A percentile compares a stretch with the other conserved stretches of the same genome.
Conservation (phyloP, 495 filamentous ascomycete genomes). For the Lasiosphaeria miniovina region DNA sequence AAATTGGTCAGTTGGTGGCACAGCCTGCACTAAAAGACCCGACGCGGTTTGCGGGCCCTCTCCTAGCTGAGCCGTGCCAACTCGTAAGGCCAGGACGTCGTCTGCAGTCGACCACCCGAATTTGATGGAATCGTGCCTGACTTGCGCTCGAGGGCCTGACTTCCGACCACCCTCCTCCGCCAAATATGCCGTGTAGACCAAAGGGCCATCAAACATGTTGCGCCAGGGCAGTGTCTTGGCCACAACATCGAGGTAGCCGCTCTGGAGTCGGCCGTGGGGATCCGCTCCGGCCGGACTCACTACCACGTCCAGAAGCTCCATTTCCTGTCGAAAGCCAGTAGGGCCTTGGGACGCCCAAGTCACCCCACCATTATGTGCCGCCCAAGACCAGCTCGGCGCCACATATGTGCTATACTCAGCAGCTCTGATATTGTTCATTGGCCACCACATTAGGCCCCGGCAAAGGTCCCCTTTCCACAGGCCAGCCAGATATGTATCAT, state of each 20-base stretch:
- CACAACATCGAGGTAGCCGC: not conserved
- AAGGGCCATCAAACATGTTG: not conserved
- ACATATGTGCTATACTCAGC: not conserved
- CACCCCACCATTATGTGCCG: not conserved
- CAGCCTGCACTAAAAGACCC: not conserved
- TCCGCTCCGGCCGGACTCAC: not conserved
- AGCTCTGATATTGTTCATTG: not conserved
- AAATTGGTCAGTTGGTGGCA: not conserved
- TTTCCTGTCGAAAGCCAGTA: not conserved
- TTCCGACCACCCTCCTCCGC: not conserved
- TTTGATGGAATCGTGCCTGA: not conserved
- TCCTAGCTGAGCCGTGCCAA: not conserved
- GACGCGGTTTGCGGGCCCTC: not conserved
- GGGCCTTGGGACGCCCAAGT: not conserved
- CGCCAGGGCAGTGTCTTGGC: not conserved
- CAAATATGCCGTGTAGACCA: not conserved
- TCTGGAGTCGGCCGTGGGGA: not conserved
- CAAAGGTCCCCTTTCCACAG: not conserved
- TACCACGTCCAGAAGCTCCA: not conserved
- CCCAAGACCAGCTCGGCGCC: not conserved
- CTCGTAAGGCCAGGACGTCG: not conserved
- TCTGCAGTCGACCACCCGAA: not conserved
- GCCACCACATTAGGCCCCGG: not conserved
- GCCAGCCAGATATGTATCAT: not conserved
- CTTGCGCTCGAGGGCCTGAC: not conserved